phyloP scores from a whole-genome alignment of 2,329 filamentous ascomycete species.

The Pseudogymnoascus destructans region DNA sequence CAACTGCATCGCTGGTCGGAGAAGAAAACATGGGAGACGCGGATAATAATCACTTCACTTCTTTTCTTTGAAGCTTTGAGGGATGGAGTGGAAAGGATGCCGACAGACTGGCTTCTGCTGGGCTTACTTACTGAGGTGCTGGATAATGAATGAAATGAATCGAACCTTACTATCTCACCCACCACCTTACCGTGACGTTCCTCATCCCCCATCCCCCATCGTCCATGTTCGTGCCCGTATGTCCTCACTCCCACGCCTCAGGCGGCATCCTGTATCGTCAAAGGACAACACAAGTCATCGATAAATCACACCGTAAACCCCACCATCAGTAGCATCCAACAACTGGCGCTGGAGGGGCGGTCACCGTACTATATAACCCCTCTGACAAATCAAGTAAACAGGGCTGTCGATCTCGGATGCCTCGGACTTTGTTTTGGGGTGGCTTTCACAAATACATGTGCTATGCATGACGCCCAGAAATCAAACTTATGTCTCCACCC shows the following conservation, averaged over 20 bases:
- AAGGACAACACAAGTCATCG: not conserved
- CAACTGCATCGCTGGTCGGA: not conserved
- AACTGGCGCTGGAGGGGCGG: not conserved
- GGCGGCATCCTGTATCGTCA: too few relatives aligned
- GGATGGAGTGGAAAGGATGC: not conserved
- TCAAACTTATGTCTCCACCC: not conserved
- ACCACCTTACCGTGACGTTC: not conserved
- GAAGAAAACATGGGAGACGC: not conserved
- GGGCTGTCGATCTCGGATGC: not conserved
- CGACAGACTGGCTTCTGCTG: not conserved
- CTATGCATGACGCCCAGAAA: not conserved
- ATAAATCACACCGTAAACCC: not conserved
- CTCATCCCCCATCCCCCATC: not conserved
- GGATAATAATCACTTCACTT: not conserved
- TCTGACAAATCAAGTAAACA: not conserved
- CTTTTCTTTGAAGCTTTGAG: not conserved
- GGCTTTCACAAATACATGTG: not conserved
- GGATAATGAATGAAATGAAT: slow-evolving; percentile 2
- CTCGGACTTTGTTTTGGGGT: not conserved
- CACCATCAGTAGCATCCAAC: not conserved
- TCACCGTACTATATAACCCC: not conserved
- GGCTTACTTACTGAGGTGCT: not conserved
- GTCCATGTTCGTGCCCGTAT: not conserved
- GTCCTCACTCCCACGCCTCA: not conserved
- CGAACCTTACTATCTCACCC: not conserved